Evolutionary conservation across 2,329 filamentous ascomycete genomes (phyloP).

Genomic region (Fusarium globosum): DNA sequence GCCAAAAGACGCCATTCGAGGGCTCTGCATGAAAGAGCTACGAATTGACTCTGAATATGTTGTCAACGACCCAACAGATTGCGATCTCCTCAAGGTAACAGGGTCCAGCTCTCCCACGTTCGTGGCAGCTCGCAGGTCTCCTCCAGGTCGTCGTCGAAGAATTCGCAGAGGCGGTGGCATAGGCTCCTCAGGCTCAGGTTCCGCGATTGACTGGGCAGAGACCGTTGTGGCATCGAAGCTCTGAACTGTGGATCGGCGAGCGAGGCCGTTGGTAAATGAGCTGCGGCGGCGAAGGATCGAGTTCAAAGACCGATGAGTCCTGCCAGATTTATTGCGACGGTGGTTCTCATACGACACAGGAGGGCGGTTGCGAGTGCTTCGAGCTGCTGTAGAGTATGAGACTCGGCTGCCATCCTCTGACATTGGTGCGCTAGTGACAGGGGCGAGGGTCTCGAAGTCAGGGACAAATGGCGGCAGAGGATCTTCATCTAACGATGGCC

Average conservation of each 20-base stretch:
- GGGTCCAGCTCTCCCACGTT: slow-evolving; percentile 72
- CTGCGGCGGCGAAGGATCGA: slow-evolving; percentile 67
- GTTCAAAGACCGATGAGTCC: slow-evolving; percentile 60
- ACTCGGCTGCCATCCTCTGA: slow-evolving; percentile 51
- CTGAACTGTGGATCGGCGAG: slow-evolving; percentile 61
- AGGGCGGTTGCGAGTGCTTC: slow-evolving; percentile 43
- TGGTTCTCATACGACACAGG: slow-evolving; percentile 53
- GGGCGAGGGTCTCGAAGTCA: slow-evolving; percentile 56
- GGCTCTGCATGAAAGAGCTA: slow-evolving; percentile 65
- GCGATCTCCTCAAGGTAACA: slow-evolving; percentile 61
- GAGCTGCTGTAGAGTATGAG: slow-evolving; percentile 45
- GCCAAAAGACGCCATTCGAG: slow-evolving; percentile 46
- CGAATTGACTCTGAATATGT: slow-evolving; percentile 70
- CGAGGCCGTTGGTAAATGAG: slow-evolving; percentile 69
- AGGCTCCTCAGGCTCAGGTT: slow-evolving; percentile 53
- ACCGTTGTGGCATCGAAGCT: slow-evolving; percentile 70
- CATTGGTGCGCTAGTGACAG: slow-evolving; percentile 39
- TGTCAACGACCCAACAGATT: slow-evolving; percentile 69
- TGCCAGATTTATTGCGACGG: slow-evolving; percentile 59
- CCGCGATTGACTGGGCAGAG: slow-evolving; percentile 62
- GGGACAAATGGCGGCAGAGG: slow-evolving; percentile 61
- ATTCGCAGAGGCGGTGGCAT: slow-evolving; percentile 68
- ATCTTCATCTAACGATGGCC: slow-evolving; percentile 51
- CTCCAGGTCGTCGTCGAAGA: slow-evolving; percentile 78
- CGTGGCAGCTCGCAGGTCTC: slow-evolving; percentile 75